These are phyloP conservation scores for Marasmius fiardii DNA, from an alignment of 1,284 basidiomycete species.

Conservation along the genomic window DNA sequence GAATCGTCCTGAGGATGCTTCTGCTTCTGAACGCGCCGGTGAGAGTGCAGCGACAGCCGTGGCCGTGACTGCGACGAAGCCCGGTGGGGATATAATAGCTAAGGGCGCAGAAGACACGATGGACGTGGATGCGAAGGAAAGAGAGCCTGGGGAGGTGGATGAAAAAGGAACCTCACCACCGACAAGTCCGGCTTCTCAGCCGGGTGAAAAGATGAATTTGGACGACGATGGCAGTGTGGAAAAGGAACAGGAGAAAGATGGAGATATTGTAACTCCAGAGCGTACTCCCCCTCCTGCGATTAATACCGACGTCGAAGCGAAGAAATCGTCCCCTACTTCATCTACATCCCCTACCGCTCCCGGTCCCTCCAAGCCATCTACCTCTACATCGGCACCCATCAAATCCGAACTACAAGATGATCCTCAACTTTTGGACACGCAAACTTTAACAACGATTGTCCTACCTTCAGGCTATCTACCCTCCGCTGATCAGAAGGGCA, in stretches of 20 bases:
- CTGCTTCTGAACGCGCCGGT: not conserved
- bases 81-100: too few species aligned
- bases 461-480: constrained; percentile 61
- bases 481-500: constrained; percentile 36
- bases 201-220: not conserved
- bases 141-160: constrained; percentile 12
- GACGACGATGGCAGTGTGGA: not conserved
- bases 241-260: constrained; percentile 12
- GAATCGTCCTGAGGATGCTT: not conserved
- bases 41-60: too few species aligned
- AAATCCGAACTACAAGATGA: constrained; percentile 5
- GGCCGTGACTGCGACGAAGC: too few species aligned
- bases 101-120: constrained; percentile 11
- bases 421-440: constrained; percentile 30
- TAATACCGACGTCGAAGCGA: constrained; percentile 12
- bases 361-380: not conserved
- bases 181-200: too few species aligned
- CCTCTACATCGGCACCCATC: constrained; percentile 1
- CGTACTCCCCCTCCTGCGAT: constrained; percentile 3
- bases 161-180: too few species aligned
- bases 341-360: not conserved
- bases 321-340: constrained; percentile 10
- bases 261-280: not conserved
- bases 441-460: constrained; percentile 60
- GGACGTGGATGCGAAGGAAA: constrained; percentile 8